phyloP scores from a whole-genome alignment of 495 filamentous ascomycete species.

The Penicillium maclennaniae region DNA sequence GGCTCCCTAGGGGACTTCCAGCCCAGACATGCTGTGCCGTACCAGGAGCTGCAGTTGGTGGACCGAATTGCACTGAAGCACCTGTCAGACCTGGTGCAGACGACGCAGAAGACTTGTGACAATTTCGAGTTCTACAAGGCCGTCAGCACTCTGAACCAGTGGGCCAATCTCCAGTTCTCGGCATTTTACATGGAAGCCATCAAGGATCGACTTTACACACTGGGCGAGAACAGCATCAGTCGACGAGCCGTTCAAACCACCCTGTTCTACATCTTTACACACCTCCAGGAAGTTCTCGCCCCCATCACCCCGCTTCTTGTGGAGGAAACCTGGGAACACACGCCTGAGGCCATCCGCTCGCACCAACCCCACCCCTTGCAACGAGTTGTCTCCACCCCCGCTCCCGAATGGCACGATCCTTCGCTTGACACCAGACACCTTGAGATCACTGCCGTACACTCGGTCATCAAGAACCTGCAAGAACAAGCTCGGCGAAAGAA shows the following conservation, averaged over 20 bases:
- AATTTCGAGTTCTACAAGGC: slow-evolving; percentile 82
- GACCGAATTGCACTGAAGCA: slow-evolving; percentile 78
- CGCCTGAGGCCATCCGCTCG: slow-evolving; percentile 58
- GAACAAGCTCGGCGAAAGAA: slow-evolving; percentile 64
- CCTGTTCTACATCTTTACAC: slow-evolving; percentile 62
- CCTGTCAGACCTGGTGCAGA: slow-evolving; percentile 55
- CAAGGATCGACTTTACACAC: slow-evolving; percentile 88
- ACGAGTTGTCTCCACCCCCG: slow-evolving; percentile 28
- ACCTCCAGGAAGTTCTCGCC: slow-evolving; percentile 70
- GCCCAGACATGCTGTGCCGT: slow-evolving; percentile 31
- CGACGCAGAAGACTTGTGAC: slow-evolving; percentile 58
- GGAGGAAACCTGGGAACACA: slow-evolving; percentile 82
- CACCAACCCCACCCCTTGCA: slow-evolving; percentile 43
- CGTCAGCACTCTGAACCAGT: slow-evolving; percentile 66
- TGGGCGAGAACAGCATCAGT: slow-evolving; percentile 51
- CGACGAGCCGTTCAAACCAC: slow-evolving; percentile 60
- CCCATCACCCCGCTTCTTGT: slow-evolving; percentile 82
- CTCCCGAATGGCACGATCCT: slow-evolving; percentile 35
- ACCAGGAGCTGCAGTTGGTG: slow-evolving; percentile 44
- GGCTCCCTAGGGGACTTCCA: slow-evolving; percentile 69
- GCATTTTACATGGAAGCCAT: slow-evolving; percentile 89
- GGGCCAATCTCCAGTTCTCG: slow-evolving; percentile 77
- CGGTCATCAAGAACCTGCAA: slow-evolving; percentile 64
- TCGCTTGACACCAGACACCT: slow-evolving; percentile 52
- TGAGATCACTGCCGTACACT: slow-evolving; percentile 50